Conservation (phyloP, 2,329 filamentous ascomycete species). For the Colletotrichum sp. region DNA sequence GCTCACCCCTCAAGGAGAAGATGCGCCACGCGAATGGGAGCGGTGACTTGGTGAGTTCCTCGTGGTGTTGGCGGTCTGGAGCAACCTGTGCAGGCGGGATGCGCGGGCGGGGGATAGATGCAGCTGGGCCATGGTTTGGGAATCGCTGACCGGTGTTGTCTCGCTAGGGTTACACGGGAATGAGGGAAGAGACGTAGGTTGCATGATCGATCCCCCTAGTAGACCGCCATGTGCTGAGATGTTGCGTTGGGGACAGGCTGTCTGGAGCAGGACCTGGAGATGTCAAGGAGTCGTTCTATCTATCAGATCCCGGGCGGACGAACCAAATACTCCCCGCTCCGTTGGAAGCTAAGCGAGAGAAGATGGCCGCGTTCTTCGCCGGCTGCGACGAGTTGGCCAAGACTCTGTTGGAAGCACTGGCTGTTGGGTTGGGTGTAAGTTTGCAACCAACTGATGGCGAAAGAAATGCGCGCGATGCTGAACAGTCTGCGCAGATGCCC, state of each 20-base stretch:
- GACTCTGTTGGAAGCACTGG: slow-evolving; percentile 51
- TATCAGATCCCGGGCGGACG: slow-evolving; percentile 9
- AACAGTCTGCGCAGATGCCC: slow-evolving; percentile 28
- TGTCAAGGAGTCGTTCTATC: slow-evolving; percentile 21
- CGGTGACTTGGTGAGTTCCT: slow-evolving; percentile 16
- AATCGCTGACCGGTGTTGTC: neutral
- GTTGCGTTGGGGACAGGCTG: neutral
- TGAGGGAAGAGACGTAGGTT: slow-evolving; percentile 21
- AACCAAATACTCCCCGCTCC: slow-evolving; percentile 8
- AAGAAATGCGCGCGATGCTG: neutral
- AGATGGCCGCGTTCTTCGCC: slow-evolving; percentile 7
- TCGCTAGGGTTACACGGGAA: slow-evolving; percentile 20
- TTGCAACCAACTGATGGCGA: neutral
- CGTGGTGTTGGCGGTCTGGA: neutral
- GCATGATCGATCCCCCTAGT: neutral
- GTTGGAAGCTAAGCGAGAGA: neutral
- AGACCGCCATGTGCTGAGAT: neutral
- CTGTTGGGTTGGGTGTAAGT: slow-evolving; percentile 71
- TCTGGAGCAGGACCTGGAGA: slow-evolving; percentile 19
- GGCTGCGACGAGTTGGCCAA: slow-evolving; percentile 8
- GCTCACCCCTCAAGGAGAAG: slow-evolving; percentile 1
- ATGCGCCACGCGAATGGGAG: slow-evolving; percentile 7
- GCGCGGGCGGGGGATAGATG: neutral
- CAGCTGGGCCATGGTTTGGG: neutral
- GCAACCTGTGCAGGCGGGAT: neutral